phyloP scores from a whole-genome alignment of 352 stramenopile genomes.

The Phytopythium helicoides region DNA sequence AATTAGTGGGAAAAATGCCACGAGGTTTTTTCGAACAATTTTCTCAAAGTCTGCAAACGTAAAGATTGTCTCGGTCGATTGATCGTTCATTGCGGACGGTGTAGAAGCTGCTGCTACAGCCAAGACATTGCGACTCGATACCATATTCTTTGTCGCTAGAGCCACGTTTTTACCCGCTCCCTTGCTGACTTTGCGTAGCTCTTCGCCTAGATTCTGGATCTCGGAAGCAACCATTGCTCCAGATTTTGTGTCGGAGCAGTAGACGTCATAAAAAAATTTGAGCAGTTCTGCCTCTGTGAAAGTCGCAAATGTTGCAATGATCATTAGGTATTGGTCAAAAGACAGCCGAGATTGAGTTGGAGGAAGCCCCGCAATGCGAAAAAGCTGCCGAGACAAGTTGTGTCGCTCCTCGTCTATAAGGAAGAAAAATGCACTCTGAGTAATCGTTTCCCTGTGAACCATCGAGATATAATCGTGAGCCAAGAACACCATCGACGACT shows the following conservation, averaged over 20 bases:
- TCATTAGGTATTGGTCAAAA: constrained; percentile 53
- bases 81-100: background rate
- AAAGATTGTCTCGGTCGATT: constrained; percentile 3
- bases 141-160: constrained; percentile 38
- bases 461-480: background rate
- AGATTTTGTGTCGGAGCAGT: constrained; percentile 19
- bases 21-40: constrained; percentile 39
- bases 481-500: background rate
- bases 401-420: constrained; percentile 50
- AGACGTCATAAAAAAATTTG: constrained; percentile 60
- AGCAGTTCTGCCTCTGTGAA: constrained; percentile 47
- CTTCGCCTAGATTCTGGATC: constrained; percentile 30
- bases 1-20: constrained; percentile 54
- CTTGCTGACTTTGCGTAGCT: constrained; percentile 38
- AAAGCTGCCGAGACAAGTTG: constrained; percentile 36
- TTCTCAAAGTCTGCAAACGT: constrained; percentile 56
- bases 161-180: constrained; percentile 47
- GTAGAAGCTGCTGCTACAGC: constrained; percentile 9
- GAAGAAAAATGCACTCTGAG: constrained; percentile 46
- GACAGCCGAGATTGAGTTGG: constrained; percentile 24
- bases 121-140: constrained; percentile 17
- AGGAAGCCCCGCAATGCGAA: constrained; percentile 29
- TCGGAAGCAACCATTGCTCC: constrained; percentile 30
- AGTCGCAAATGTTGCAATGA: constrained; percentile 46
- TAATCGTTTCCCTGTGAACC: constrained; percentile 28